A percentile compares a stretch with the other conserved stretches of the same genome.
Evolutionary conservation across 768 basidiomycete species (phyloP).

Genomic region (Holtermannia corniformis): DNA sequence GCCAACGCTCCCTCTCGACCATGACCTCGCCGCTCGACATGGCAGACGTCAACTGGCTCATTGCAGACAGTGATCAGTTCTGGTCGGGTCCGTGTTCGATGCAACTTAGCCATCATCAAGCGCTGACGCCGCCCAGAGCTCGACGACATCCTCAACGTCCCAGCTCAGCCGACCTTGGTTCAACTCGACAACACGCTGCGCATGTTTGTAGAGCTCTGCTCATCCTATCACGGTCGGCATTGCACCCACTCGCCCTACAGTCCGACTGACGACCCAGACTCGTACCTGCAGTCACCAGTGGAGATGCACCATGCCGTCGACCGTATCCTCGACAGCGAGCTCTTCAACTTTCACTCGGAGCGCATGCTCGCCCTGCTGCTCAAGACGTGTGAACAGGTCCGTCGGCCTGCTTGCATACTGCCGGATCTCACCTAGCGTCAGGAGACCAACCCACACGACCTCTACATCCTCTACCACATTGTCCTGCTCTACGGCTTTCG

Average conservation of each 20-base stretch:
- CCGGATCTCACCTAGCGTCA: conserved; percentile 34
- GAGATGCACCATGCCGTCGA: conserved; percentile 77
- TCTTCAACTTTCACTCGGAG: conserved; percentile 84
- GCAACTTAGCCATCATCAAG: neutral
- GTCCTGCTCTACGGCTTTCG: conserved; percentile 68
- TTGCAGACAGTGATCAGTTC: neutral
- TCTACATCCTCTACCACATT: conserved; percentile 67
- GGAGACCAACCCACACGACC: conserved; percentile 77
- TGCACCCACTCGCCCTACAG: neutral
- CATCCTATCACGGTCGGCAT: conserved; percentile 71
- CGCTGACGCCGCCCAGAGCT: conserved; percentile 52
- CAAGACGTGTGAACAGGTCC: conserved; percentile 58
- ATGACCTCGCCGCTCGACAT: neutral
- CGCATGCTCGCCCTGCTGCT: conserved; percentile 75
- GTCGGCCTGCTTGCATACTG: conserved; percentile 23
- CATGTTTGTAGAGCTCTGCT: conserved; percentile 67
- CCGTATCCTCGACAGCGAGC: conserved; percentile 67
- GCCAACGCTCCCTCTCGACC: too few relatives aligned
- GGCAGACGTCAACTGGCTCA: neutral
- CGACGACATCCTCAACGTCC: conserved; percentile 66
- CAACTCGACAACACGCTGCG: conserved; percentile 68
- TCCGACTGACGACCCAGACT: conserved; percentile 48
- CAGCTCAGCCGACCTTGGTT: conserved; percentile 56
- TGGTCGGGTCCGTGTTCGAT: neutral
- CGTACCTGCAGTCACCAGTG: conserved; percentile 70